Base-by-base conservation (phyloP, 345 rosid species). In the Conringia planisiliqua region DNA sequence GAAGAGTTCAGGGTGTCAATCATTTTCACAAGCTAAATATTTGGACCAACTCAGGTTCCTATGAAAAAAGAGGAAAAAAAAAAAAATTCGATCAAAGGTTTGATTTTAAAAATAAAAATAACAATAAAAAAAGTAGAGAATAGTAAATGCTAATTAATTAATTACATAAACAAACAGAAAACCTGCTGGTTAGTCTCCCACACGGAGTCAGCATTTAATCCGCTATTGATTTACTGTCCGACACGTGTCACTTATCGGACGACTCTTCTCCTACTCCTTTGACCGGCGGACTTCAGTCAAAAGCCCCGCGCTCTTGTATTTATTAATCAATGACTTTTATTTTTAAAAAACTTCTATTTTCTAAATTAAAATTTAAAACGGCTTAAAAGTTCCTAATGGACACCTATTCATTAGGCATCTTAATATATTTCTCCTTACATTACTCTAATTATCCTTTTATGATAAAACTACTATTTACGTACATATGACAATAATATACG, bases 101-200 rank as follows among this genome's bases (percentile, higher is more conserved):
- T 38, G 50, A n/a, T 35, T 70, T 5, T 5, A 5, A 43, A 57
- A 30, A 5, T 59, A 30, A n/a, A 42, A 11, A 20, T 5, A 52
- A 55, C 30, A 51, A 24, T 51, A 16, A 29, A 22, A 5, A 43
- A 10, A 42, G 8, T 1, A 6, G 4, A 54, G 14, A 58, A 38
- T 35, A 42, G 3, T 42, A 51, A 75, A 62, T 32, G 30, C 14
- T 29, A 68, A 50, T 22, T 60, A 61, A 68, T 68, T 40, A 51
- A 50, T 29, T 11, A 6, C 35, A 56, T 20, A 48, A 51, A 59
- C 24, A 78, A 80, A 74, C 78, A 50, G 56, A 77, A 74, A 81
- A 54, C 79, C 81, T 88, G 95, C 89, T 86, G 91, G 85, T 75
- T 77, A 82, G 86, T 82, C 76, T 80, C 89, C 89, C 83, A 77